phyloP scores from a whole-genome alignment of 805 yeast genomes.

The Nakazawaea populi region DNA sequence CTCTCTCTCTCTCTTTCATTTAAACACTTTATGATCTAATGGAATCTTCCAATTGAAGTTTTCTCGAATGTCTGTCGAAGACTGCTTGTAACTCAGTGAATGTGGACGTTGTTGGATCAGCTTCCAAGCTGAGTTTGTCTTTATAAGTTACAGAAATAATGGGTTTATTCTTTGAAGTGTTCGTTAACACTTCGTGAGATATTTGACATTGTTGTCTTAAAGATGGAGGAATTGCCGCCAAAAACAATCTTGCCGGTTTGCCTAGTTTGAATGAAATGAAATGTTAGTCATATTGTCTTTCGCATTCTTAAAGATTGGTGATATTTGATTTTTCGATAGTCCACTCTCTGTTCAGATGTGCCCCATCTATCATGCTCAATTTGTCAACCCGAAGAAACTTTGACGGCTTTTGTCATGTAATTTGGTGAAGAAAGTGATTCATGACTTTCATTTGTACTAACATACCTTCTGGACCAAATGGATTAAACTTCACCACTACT shows the following conservation, averaged over 20 bases:
- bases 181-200: constrained; percentile 55
- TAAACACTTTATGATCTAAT: constrained; percentile 25
- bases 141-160: constrained; percentile 70
- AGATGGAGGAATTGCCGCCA: constrained; percentile 75
- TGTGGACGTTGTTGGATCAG: constrained; percentile 54
- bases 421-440: too few relatives aligned
- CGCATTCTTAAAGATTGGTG: too few relatives aligned
- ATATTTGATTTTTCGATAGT: too few relatives aligned
- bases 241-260: constrained; percentile 71
- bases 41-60: constrained; percentile 68
- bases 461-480: constrained; percentile 60
- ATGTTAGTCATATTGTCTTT: not conserved
- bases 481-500: constrained; percentile 73
- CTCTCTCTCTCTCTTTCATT: not conserved
- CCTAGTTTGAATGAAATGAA: constrained; percentile 28
- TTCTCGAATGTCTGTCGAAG: constrained; percentile 80
- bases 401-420: too few relatives aligned
- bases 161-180: constrained; percentile 42
- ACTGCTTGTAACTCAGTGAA: constrained; percentile 58
- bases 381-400: too few relatives aligned
- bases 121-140: constrained; percentile 66
- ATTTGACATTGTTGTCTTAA: constrained; percentile 57
- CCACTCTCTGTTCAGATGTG: too few relatives aligned
- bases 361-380: too few relatives aligned
- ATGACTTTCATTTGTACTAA: constrained; percentile 6